These are phyloP conservation scores for Syzygium grande DNA, from an alignment of 345 rosid species.

Conservation along the genomic window DNA sequence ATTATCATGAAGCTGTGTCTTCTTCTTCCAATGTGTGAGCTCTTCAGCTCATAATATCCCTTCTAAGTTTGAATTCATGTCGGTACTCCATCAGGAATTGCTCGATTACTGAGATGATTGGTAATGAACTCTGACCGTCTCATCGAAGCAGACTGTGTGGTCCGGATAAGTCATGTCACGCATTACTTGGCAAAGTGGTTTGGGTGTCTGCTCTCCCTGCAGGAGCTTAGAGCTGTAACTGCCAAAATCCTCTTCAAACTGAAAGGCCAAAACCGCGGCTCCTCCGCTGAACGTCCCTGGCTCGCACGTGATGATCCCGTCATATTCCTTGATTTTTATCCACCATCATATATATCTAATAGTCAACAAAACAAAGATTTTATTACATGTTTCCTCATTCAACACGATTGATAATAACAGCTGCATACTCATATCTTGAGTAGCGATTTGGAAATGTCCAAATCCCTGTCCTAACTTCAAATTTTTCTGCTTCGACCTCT, in stretches of 20 bases:
- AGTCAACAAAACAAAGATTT: too few relatives aligned
- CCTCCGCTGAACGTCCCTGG: constrained; percentile 38
- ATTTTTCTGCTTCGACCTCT: too few relatives aligned
- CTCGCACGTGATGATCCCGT: neutral
- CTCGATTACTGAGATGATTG: neutral
- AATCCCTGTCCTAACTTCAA: too few relatives aligned
- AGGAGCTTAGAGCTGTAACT: constrained; percentile 32
- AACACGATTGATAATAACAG: too few relatives aligned
- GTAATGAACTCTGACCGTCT: neutral
- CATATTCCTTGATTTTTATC: too few relatives aligned
- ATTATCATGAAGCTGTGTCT: neutral
- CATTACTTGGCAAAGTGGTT: neutral
- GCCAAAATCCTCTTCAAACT: neutral
- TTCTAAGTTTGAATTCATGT: neutral
- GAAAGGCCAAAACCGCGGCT: neutral
- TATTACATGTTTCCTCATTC: too few relatives aligned
- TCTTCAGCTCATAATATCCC: neutral
- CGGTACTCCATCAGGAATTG: neutral
- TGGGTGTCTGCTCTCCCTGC: constrained; percentile 21
- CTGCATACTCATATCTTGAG: too few relatives aligned
- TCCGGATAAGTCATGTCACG: neutral
- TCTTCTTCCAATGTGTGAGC: neutral
- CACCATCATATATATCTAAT: too few relatives aligned
- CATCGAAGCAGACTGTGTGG: neutral
- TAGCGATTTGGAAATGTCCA: too few relatives aligned